Percentiles rank a stretch among this genome's conserved stretches.
Evolutionary conservation across 768 basidiomycete genomes (phyloP).

Genomic region (Suillus plorans): DNA sequence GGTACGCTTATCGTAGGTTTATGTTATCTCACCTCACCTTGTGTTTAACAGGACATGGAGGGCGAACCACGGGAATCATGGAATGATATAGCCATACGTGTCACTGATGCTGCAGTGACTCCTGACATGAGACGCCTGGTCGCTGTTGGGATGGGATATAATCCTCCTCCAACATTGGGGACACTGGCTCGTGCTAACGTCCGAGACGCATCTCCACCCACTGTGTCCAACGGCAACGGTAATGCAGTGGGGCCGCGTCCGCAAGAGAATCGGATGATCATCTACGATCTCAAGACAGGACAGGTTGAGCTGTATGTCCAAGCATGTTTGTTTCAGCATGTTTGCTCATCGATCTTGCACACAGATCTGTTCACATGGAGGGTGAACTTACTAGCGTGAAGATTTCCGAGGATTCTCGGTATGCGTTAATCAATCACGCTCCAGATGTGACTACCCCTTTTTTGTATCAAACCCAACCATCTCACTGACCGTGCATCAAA

Average conservation of each 20-base stretch:
- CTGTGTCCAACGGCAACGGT: slow-evolving; percentile 33
- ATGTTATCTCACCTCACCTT: slow-evolving; percentile 13
- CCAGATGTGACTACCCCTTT: slow-evolving; percentile 65
- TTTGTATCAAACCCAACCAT: background rate
- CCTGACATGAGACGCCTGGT: slow-evolving; percentile 84
- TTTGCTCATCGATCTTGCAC: slow-evolving; percentile 12
- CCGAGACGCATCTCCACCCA: slow-evolving; percentile 36
- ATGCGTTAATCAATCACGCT: slow-evolving; percentile 82
- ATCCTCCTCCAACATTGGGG: slow-evolving; percentile 19
- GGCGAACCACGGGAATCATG: slow-evolving; percentile 74
- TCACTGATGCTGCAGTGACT: slow-evolving; percentile 84
- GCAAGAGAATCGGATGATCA: slow-evolving; percentile 63
- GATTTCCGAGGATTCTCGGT: slow-evolving; percentile 82
- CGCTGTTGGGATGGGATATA: slow-evolving; percentile 71
- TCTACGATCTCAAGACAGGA: slow-evolving; percentile 74
- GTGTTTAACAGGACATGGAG: slow-evolving; percentile 57
- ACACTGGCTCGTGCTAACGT: slow-evolving; percentile 27
- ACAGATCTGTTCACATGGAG: slow-evolving; percentile 62
- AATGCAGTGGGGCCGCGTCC: slow-evolving; percentile 32
- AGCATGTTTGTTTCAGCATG: slow-evolving; percentile 10
- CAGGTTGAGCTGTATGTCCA: slow-evolving; percentile 63
- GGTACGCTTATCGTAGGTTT: slow-evolving; percentile 46
- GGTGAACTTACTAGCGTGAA: slow-evolving; percentile 89
- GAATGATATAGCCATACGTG: slow-evolving; percentile 69
- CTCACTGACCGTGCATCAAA: slow-evolving; percentile 31